These are phyloP conservation scores for Suillus sp. DNA, from an alignment of 768 basidiomycete species.

Conservation along the genomic window DNA sequence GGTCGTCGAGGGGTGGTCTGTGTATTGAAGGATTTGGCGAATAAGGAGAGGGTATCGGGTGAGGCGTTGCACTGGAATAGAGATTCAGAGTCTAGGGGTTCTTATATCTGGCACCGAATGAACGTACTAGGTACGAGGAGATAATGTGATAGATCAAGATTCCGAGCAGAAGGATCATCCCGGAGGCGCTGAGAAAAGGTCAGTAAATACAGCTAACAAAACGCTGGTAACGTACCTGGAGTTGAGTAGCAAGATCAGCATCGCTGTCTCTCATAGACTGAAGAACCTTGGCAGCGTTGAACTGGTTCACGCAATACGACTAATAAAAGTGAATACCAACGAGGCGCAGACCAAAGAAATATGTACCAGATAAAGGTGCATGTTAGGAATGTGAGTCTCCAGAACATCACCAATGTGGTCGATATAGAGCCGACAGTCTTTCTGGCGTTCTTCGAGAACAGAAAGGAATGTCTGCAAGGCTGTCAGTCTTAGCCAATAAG, in stretches of 20 bases:
- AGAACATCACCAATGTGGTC: constrained; percentile 88
- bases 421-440: constrained; percentile 87
- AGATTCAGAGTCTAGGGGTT: not conserved
- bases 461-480: constrained; percentile 71
- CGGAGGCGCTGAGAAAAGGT: constrained; percentile 57
- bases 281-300: constrained; percentile 71
- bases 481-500: constrained; percentile 7
- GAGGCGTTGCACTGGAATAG: constrained; percentile 82
- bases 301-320: constrained; percentile 92
- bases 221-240: constrained; percentile 51
- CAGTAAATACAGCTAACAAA: not conserved
- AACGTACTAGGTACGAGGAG: constrained; percentile 84
- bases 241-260: constrained; percentile 59
- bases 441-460: constrained; percentile 88
- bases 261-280: constrained; percentile 73
- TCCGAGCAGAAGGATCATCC: constrained; percentile 76
- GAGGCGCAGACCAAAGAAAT: not conserved
- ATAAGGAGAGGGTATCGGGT: constrained; percentile 93
- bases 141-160: constrained; percentile 88
- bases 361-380: constrained; percentile 79
- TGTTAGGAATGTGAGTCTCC: constrained; percentile 68
- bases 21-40: constrained; percentile 82
- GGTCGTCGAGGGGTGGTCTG: constrained; percentile 47
- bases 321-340: constrained; percentile 29
- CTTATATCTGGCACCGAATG: not conserved